Evolutionary conservation across 129 eudicot species (phyloP).

Genomic region (Flaveria sonorensis): DNA sequence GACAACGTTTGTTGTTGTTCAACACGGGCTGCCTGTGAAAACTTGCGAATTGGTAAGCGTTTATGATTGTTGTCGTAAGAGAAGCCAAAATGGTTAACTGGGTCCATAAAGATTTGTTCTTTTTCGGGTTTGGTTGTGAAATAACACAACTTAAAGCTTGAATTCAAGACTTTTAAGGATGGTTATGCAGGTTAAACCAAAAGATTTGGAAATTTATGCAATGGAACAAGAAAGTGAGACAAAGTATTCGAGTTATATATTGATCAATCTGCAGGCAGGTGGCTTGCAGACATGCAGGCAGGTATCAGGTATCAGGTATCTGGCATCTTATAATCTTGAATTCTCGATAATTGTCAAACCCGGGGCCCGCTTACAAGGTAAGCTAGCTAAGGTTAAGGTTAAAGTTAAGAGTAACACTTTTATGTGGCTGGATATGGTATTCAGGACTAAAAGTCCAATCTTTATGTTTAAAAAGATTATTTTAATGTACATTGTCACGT

Average conservation of each 20-base stretch:
- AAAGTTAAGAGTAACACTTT: constrained; percentile 5
- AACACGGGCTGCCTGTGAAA: constrained; percentile 42
- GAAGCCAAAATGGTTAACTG: constrained; percentile 39
- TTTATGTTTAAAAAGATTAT: constrained; percentile 4
- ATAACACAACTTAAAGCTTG: not conserved
- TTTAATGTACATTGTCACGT: constrained; percentile 22
- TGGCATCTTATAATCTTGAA: not conserved
- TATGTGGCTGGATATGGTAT: constrained; percentile 14
- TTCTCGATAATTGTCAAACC: constrained; percentile 29
- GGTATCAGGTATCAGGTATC: not conserved
- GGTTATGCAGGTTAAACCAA: not conserved
- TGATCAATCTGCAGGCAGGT: constrained; percentile 31
- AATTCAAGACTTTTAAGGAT: constrained; percentile 24
- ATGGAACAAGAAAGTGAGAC: constrained; percentile 22
- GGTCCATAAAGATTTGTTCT: constrained; percentile 34
- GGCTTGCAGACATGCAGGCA: constrained; percentile 20
- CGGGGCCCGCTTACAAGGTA: constrained; percentile 20
- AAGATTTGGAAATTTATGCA: constrained; percentile 23
- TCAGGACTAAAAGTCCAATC: constrained; percentile 22
- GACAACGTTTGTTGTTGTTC: constrained; percentile 26
- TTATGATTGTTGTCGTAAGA: constrained; percentile 24
- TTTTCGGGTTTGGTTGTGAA: constrained; percentile 12
- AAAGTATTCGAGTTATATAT: constrained; percentile 15
- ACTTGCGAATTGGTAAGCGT: constrained; percentile 38
- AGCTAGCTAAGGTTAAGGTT: constrained; percentile 20